A percentile compares a stretch with the other conserved stretches of the same genome.
phyloP scores from a whole-genome alignment of 768 basidiomycete species.

The Auricularia heimuer region DNA sequence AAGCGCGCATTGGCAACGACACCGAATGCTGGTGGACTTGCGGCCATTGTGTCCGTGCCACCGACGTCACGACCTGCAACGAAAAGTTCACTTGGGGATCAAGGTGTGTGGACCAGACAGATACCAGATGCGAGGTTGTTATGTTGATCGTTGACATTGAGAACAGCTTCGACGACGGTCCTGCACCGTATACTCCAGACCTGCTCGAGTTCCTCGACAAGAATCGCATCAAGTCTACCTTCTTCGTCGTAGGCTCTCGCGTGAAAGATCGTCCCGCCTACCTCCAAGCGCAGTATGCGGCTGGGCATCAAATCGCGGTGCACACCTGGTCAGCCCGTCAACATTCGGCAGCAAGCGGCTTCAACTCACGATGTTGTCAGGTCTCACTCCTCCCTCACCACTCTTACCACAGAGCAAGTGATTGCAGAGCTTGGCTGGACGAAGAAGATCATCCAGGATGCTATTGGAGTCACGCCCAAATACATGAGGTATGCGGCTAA shows the following conservation, averaged over 20 bases:
- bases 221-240: slow-evolving; percentile 31
- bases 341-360: slow-evolving; percentile 19
- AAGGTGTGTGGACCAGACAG: slow-evolving; percentile 18
- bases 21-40: slow-evolving; percentile 29
- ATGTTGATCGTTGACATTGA: too few relatives aligned
- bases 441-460: slow-evolving; percentile 33
- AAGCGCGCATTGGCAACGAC: slow-evolving; percentile 23
- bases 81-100: slow-evolving; percentile 13
- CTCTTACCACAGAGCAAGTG: slow-evolving; percentile 30
- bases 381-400: slow-evolving; percentile 22
- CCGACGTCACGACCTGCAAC: slow-evolving; percentile 12
- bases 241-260: slow-evolving; percentile 32
- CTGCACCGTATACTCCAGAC: slow-evolving; percentile 33
- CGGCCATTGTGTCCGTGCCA: slow-evolving; percentile 16
- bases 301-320: slow-evolving; percentile 34
- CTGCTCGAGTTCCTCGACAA: slow-evolving; percentile 32
- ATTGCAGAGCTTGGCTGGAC: slow-evolving; percentile 39
- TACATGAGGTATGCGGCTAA: not conserved
- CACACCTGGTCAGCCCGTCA: slow-evolving; percentile 38
- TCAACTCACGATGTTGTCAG: slow-evolving; percentile 23
- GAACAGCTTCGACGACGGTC: slow-evolving; percentile 26
- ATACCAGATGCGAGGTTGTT: not conserved
- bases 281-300: slow-evolving; percentile 28
- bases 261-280: slow-evolving; percentile 34
- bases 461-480: slow-evolving; percentile 21